Percentiles rank a stretch among this genome's conserved stretches.
Evolutionary conservation across 139 green algal species (phyloP).

Genomic region (Coelastrella sp.): DNA sequence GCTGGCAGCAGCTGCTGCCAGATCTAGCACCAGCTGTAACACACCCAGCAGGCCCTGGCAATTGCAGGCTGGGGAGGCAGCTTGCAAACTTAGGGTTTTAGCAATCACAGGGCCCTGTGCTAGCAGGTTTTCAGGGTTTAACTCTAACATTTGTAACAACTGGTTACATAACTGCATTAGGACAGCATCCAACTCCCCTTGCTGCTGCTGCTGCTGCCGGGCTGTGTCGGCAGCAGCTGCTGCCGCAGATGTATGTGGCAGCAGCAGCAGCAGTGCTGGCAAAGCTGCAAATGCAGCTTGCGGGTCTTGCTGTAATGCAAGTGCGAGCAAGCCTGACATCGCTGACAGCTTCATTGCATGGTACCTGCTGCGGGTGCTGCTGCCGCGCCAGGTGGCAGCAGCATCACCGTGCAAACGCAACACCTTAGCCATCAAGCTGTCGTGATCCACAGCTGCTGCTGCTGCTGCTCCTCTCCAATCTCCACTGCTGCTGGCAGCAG

Average conservation of each 20-base stretch:
- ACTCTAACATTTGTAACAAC: not conserved
- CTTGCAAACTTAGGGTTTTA: not conserved
- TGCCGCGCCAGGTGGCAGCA: not conserved
- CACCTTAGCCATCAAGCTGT: slow-evolving; percentile 1
- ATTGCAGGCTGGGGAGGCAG: not conserved
- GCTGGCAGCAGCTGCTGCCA: not conserved
- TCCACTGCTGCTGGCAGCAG: not conserved
- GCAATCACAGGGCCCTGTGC: not conserved
- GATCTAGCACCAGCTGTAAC: not conserved
- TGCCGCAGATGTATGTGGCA: not conserved
- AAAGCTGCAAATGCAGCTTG: slow-evolving; percentile 30
- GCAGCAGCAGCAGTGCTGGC: slow-evolving; percentile 31
- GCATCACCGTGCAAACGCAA: not conserved
- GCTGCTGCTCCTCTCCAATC: too few relatives aligned
- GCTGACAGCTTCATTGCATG: not conserved
- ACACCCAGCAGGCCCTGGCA: not conserved
- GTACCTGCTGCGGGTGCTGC: not conserved
- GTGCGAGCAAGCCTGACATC: slow-evolving; percentile 5
- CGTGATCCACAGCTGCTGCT: too few relatives aligned
- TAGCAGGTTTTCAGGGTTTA: not conserved
- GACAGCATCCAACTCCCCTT: not conserved
- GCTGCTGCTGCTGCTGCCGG: slow-evolving; percentile 1
- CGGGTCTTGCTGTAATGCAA: slow-evolving; percentile 20
- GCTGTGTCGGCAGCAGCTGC: not conserved
- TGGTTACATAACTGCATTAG: slow-evolving; percentile 16